A percentile compares a stretch with the other conserved stretches of the same genome.
Conservation (phyloP, 2,329 filamentous ascomycete species). For the Alternaria ventricosa region DNA sequence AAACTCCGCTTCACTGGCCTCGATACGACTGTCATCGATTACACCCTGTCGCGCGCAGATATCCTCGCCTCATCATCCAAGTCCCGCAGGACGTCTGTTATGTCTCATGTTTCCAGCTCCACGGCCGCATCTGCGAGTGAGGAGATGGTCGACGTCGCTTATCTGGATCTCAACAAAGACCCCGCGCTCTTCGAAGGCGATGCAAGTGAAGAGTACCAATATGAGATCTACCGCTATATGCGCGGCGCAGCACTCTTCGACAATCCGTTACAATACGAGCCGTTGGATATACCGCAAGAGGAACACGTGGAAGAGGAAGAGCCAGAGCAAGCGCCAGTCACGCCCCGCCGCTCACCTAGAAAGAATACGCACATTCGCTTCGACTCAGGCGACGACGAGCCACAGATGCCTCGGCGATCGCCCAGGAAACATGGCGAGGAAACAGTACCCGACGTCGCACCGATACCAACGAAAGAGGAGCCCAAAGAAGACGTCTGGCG, state of each 20-base stretch:
- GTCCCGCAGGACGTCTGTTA: conserved; percentile 9
- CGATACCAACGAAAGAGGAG: neutral
- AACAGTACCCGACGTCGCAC: neutral
- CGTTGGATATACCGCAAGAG: neutral
- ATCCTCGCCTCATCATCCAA: conserved; percentile 39
- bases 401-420: neutral
- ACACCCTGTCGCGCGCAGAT: conserved; percentile 69
- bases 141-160: conserved; percentile 46
- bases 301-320: neutral
- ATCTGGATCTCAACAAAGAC: conserved; percentile 55
- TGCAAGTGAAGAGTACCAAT: conserved; percentile 59
- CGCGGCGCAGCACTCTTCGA: conserved; percentile 53
- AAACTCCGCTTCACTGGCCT: conserved; percentile 62
- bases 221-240: conserved; percentile 64
- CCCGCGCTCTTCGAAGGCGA: conserved; percentile 55
- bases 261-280: conserved; percentile 47
- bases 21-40: conserved; percentile 71
- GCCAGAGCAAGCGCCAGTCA: neutral
- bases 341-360: conserved; percentile 30
- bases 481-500: conserved; percentile 52
- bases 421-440: conserved; percentile 8
- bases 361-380: conserved; percentile 42
- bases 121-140: neutral
- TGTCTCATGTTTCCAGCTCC: conserved; percentile 15
- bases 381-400: conserved; percentile 8